phyloP scores from a whole-genome alignment of 345 rosid species.

The Noccaea bulbosa region DNA sequence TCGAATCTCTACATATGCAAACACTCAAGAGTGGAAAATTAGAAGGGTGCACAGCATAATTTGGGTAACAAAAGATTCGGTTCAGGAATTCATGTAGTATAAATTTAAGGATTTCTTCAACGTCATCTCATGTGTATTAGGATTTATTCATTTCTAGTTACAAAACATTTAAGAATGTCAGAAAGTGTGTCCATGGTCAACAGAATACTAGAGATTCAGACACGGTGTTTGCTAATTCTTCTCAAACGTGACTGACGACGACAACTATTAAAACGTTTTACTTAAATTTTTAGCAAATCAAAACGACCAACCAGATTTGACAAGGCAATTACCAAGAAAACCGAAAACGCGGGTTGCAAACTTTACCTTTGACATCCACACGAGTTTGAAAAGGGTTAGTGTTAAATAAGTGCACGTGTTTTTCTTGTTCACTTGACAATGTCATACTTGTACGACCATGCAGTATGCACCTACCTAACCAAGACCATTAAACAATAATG shows the following conservation, averaged over 20 bases:
- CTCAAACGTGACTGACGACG: not conserved
- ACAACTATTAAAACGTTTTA: not conserved
- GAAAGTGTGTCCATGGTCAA: no score
- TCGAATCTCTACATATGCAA: no score
- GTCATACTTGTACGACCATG: constrained; percentile 19
- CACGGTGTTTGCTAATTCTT: not conserved
- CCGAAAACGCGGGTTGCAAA: constrained; percentile 12
- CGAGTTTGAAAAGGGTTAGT: not conserved
- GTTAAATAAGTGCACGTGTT: constrained; percentile 7
- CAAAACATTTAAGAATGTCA: no score
- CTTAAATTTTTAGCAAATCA: not conserved
- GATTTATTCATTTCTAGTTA: no score
- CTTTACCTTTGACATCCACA: not conserved
- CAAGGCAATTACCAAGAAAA: not conserved
- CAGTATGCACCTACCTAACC: not conserved
- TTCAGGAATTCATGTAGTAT: no score
- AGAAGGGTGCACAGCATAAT: no score
- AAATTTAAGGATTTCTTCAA: no score
- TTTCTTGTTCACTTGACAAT: constrained; percentile 11
- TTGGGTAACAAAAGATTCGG: no score
- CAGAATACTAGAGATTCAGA: no score
- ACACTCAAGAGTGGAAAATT: no score
- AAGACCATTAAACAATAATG: not conserved
- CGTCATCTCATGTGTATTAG: no score
- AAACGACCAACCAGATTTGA: not conserved